Evolutionary conservation across 768 basidiomycete species (phyloP).

Genomic region (Terana coerulea): DNA sequence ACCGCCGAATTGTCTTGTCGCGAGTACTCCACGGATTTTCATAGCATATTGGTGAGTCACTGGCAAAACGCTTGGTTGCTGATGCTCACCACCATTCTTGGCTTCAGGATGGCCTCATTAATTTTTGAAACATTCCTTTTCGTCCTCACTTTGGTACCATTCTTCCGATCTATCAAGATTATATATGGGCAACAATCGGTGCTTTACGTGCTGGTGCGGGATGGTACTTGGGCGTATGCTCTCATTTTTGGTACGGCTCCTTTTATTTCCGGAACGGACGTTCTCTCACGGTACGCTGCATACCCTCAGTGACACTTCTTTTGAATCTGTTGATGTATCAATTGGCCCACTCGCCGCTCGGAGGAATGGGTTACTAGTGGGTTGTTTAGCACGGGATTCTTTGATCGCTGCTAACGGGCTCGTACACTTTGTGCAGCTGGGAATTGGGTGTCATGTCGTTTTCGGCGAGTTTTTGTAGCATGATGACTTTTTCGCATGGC

Average conservation of each 20-base stretch:
- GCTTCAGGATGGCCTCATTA: constrained; percentile 9
- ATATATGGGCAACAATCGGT: no score
- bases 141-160: constrained; percentile 8
- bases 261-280: no score
- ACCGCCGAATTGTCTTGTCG: constrained; percentile 8
- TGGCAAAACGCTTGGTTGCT: constrained; percentile 4
- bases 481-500: not conserved
- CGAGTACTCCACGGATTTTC: constrained; percentile 2
- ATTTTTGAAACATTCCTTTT: constrained; percentile 13
- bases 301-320: constrained; percentile 13
- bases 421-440: not conserved
- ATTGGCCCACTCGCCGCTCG: constrained; percentile 10
- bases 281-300: not conserved
- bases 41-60: constrained; percentile 11
- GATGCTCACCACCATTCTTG: not conserved
- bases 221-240: constrained; percentile 15
- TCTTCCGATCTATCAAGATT: constrained; percentile 6
- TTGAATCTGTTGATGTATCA: constrained; percentile 20
- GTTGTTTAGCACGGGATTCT: not conserved
- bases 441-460: constrained; percentile 7
- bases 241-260: constrained; percentile 11
- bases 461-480: not conserved
- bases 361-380: constrained; percentile 14
- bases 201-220: constrained; percentile 7
- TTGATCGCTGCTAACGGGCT: no score